Evolutionary conservation across 805 yeast species (phyloP).

Genomic region (Metschnikowia sp.): DNA sequence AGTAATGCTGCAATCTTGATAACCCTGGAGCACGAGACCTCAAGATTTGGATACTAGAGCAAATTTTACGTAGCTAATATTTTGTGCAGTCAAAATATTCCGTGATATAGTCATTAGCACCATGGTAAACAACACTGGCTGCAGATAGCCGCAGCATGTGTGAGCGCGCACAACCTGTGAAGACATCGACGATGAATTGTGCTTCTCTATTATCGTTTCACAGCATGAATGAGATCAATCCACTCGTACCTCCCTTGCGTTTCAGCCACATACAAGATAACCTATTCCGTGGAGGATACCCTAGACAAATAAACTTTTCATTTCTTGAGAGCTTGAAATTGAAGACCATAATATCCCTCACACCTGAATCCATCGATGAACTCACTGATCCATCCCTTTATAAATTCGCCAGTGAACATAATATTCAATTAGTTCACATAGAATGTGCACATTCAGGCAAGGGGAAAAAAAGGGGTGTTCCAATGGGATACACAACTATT

Average conservation of each 20-base stretch:
- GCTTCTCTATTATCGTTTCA: too few relatives aligned
- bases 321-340: conserved; percentile 65
- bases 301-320: conserved; percentile 67
- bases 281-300: conserved; percentile 83
- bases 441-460: conserved; percentile 63
- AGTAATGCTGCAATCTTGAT: too few relatives aligned
- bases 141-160: too few relatives aligned
- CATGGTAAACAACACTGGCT: too few relatives aligned
- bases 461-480: conserved; percentile 78
- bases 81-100: too few relatives aligned
- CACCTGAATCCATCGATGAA: conserved; percentile 67
- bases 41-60: too few relatives aligned
- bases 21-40: too few relatives aligned
- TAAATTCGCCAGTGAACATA: conserved; percentile 49
- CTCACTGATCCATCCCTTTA: conserved; percentile 49
- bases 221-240: conserved; percentile 9
- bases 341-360: conserved; percentile 70
- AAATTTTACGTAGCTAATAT: too few relatives aligned
- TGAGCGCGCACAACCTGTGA: too few relatives aligned
- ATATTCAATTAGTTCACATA: conserved; percentile 66
- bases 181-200: too few relatives aligned
- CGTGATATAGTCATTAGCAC: too few relatives aligned
- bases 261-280: conserved; percentile 68
- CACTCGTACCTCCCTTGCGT: conserved; percentile 70
- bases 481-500: conserved; percentile 65